Evolutionary conservation across 805 yeast species (phyloP).

Genomic region (Saccharomycopsis guyanensis): DNA sequence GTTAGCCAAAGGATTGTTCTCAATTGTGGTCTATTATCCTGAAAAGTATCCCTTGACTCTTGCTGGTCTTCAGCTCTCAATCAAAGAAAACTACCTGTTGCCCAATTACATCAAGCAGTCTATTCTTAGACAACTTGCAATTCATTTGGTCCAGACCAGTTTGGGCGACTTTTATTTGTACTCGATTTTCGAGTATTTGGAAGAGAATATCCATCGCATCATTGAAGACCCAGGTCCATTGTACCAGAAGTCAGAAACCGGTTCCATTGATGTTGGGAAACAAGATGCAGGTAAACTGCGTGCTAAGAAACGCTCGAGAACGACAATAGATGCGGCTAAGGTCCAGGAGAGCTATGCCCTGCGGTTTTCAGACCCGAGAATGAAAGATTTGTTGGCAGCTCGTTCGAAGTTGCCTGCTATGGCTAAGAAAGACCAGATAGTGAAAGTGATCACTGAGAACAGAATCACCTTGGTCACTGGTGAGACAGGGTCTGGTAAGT

Average conservation of each 20-base stretch:
- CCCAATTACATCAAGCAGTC: constrained; percentile 66
- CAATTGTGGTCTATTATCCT: constrained; percentile 38
- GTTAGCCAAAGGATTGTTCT: constrained; percentile 25
- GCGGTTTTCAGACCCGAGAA: constrained; percentile 29
- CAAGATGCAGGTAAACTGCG: neutral
- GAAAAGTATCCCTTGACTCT: constrained; percentile 52
- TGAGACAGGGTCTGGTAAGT: constrained; percentile 96
- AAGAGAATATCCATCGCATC: constrained; percentile 48
- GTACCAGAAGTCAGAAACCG: constrained; percentile 22
- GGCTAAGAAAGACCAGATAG: constrained; percentile 51
- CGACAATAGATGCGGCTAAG: constrained; percentile 26
- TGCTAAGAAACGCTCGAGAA: constrained; percentile 3
- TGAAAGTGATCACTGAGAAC: constrained; percentile 46
- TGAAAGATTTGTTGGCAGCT: constrained; percentile 33
- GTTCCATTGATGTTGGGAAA: constrained; percentile 1
- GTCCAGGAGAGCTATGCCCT: constrained; percentile 31
- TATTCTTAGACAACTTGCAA: constrained; percentile 40
- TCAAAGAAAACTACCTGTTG: constrained; percentile 39
- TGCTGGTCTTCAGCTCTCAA: constrained; percentile 60
- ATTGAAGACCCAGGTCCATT: constrained; percentile 74
- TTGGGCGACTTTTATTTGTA: constrained; percentile 67
- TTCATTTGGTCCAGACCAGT: constrained; percentile 36
- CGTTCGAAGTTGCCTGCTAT: constrained; percentile 79
- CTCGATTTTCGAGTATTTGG: constrained; percentile 71
- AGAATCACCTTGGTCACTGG: constrained; percentile 80